phyloP scores from a whole-genome alignment of 2,329 filamentous ascomycete genomes.

The Fusarium sp. region DNA sequence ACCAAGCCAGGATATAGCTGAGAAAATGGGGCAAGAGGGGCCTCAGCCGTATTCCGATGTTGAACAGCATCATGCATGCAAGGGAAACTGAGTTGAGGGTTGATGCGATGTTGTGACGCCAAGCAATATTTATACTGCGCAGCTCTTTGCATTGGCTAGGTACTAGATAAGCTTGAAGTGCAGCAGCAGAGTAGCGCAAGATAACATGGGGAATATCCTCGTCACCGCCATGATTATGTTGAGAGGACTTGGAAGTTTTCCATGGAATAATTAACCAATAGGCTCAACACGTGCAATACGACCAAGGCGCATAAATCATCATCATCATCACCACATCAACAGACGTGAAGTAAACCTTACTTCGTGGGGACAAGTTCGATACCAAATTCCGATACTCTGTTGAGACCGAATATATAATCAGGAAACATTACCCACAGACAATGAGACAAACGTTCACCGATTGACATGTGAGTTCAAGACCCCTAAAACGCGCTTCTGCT shows the following conservation, averaged over 20 bases:
- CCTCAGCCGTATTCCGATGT: constrained; percentile 35
- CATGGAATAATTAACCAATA: constrained; percentile 40
- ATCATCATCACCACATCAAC: constrained; percentile 19
- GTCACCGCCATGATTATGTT: constrained; percentile 17
- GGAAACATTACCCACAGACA: neutral
- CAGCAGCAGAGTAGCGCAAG: constrained; percentile 23
- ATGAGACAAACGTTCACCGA: constrained; percentile 3
- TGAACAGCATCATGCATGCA: constrained; percentile 37
- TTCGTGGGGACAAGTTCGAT: neutral
- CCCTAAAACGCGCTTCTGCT: constrained; percentile 13
- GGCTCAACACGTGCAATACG: constrained; percentile 23
- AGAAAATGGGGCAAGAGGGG: constrained; percentile 23
- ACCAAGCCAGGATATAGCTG: constrained; percentile 29
- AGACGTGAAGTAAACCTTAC: constrained; percentile 11
- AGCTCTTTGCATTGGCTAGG: constrained; percentile 10
- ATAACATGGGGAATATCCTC: constrained; percentile 19
- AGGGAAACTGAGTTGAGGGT: constrained; percentile 24
- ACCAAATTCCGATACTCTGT: neutral
- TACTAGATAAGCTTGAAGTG: constrained; percentile 16
- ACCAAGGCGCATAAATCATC: too few relatives aligned
- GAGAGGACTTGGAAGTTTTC: constrained; percentile 13
- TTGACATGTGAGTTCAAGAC: neutral
- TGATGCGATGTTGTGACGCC: constrained; percentile 17
- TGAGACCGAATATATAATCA: neutral
- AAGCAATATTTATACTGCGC: constrained; percentile 7